A percentile compares a stretch with the other conserved stretches of the same genome.
These are phyloP conservation scores for Tardiomyces blankii DNA, from an alignment of 1,139 yeast genomes.

Conservation along the genomic window DNA sequence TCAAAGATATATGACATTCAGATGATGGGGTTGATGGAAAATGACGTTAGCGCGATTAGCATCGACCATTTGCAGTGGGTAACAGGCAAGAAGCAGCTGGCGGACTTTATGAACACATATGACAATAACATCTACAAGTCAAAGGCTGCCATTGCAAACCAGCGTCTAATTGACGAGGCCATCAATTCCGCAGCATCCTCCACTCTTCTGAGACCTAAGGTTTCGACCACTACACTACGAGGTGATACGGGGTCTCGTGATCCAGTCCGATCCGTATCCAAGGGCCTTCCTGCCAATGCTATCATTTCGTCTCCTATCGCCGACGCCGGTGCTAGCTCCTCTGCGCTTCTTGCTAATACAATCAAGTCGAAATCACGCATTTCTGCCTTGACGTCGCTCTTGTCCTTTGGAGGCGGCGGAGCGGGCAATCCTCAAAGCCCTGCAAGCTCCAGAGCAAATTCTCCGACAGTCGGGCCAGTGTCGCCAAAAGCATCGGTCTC, in stretches of 20 bases:
- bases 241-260: not conserved
- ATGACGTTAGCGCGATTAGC: constrained; percentile 58
- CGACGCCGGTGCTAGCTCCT: constrained; percentile 5
- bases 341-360: constrained; percentile 12
- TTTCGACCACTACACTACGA: not conserved
- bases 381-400: constrained; percentile 15
- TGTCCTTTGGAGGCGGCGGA: constrained; percentile 5
- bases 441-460: constrained; percentile 1
- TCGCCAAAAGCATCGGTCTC: not conserved
- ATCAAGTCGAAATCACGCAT: constrained; percentile 10
- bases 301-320: constrained; percentile 14
- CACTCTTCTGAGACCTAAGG: constrained; percentile 11
- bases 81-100: constrained; percentile 3
- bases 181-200: constrained; percentile 12
- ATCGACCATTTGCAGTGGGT: constrained; percentile 39
- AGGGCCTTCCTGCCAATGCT: constrained; percentile 14
- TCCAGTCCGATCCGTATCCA: constrained; percentile 8
- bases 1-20: constrained; percentile 91
- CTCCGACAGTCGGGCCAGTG: not conserved
- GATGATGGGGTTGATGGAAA: constrained; percentile 97
- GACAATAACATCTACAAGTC: constrained; percentile 35
- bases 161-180: constrained; percentile 15
- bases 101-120: constrained; percentile 47
- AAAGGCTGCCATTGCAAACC: constrained; percentile 12
- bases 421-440: not conserved